phyloP scores from a whole-genome alignment of 2,329 filamentous ascomycete genomes.

The Magnaporthales sp. region DNA sequence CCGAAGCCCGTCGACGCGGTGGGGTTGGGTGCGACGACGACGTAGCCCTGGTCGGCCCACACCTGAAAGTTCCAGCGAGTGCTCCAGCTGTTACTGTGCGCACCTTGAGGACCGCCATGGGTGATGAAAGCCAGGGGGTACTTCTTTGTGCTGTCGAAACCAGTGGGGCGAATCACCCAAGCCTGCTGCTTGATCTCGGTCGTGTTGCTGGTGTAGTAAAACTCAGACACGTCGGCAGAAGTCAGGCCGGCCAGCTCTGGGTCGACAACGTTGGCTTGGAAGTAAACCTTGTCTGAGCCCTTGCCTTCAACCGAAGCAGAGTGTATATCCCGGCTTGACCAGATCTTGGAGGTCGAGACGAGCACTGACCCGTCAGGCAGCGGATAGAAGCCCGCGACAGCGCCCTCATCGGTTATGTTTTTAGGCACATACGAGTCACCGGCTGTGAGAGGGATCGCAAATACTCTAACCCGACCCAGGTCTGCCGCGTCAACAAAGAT shows the following conservation, averaged over 20 bases:
- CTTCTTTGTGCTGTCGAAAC: conserved; percentile 27
- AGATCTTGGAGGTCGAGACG: conserved; percentile 25
- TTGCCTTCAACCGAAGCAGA: conserved; percentile 17
- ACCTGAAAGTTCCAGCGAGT: conserved; percentile 45
- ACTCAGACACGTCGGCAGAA: conserved; percentile 23
- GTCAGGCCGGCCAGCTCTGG: conserved; percentile 21
- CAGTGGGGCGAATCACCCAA: conserved; percentile 23
- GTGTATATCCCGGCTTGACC: conserved; percentile 25
- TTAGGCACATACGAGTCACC: conserved; percentile 18
- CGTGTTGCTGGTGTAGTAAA: conserved; percentile 19
- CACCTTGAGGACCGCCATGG: conserved; percentile 44
- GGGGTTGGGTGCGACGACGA: conserved; percentile 45
- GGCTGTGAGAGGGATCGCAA: conserved; percentile 18
- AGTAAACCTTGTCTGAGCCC: conserved; percentile 18
- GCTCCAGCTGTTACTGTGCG: conserved; percentile 42
- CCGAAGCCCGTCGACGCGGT: conserved; percentile 45
- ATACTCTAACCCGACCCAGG: conserved; percentile 20
- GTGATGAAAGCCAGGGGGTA: conserved; percentile 46
- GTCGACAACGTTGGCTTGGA: conserved; percentile 25
- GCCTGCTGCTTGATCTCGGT: conserved; percentile 22
- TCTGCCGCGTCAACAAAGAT: conserved; percentile 21
- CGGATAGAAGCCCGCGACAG: conserved; percentile 17
- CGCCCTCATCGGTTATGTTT: conserved; percentile 24
- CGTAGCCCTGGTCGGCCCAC: conserved; percentile 48
- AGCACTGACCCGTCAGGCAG: conserved; percentile 19